These are phyloP conservation scores for Rhizoclosmatium sp. DNA, from an alignment of 192 early-diverging fungal species.

Conservation along the genomic window DNA sequence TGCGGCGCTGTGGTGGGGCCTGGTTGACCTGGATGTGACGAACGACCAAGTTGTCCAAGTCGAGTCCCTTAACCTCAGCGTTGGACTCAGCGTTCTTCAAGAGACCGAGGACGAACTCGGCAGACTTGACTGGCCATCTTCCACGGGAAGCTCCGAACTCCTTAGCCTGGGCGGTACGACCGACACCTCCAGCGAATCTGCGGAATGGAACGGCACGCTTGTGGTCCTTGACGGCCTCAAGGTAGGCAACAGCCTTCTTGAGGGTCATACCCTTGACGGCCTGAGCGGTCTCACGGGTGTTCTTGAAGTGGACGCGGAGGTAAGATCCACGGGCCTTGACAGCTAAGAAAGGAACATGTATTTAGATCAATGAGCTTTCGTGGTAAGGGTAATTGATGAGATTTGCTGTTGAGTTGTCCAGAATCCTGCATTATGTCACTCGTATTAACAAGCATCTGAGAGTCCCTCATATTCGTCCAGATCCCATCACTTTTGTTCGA, in stretches of 20 bases:
- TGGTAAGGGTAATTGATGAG: background rate
- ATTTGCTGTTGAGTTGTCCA: background rate
- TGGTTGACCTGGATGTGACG: constrained; percentile 98
- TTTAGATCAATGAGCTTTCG: background rate
- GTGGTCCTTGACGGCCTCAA: constrained; percentile 94
- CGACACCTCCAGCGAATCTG: constrained; percentile 95
- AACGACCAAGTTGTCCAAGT: constrained; percentile 86
- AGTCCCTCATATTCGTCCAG: too few relatives aligned
- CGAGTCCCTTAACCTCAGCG: constrained; percentile 95
- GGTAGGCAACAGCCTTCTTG: constrained; percentile 88
- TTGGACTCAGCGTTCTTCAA: constrained; percentile 98
- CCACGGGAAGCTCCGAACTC: constrained; percentile 85
- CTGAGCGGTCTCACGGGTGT: constrained; percentile 95
- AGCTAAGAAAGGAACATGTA: constrained; percentile 49
- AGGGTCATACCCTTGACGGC: constrained; percentile 94
- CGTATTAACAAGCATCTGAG: too few relatives aligned
- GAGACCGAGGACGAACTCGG: constrained; percentile 90
- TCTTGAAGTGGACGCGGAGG: constrained; percentile 94
- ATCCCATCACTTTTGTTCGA: too few relatives aligned
- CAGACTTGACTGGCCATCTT: constrained; percentile 98
- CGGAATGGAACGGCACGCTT: constrained; percentile 98
- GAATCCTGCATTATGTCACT: background rate
- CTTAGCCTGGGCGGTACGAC: constrained; percentile 97
- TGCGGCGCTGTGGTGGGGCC: constrained; percentile 95
- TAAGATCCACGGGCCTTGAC: constrained; percentile 91